Evolutionary conservation across 805 yeast genomes (phyloP), one percentile per base, ranked within the genome.

Genomic region (Saccharomycopsis oosterbeekiorum): DNA sequence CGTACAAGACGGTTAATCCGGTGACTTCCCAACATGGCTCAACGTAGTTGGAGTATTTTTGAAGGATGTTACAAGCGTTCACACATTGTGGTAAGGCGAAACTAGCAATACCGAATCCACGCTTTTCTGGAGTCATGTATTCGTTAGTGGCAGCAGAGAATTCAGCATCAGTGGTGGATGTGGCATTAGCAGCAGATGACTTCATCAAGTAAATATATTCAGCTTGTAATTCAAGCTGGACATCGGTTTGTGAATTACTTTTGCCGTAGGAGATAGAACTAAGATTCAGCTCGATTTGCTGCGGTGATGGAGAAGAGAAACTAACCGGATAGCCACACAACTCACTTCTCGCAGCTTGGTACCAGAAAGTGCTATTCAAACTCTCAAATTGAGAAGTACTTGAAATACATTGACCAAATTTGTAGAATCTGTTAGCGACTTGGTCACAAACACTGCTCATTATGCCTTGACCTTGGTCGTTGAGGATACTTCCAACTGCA

Each of bases 361-460:
- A 60, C 62, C 62, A 60, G 56, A 60, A 60, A n/a, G 59, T 56
- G 12, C 29, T 24, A 42, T 60, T 57, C 34, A 60, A 57, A 4
- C 17, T 12, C n/a, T 60, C 26, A 39, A 56, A 60, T 26, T 47
- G 50, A 2, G 47, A 15, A 26, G 62, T 60, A 10, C 53, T 15
- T 56, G 62, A 47, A 50, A 60, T 60, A 57, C 62, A 60, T 42
- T 60, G 55, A 26, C 62, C 62, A 36, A 60, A 53, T 21, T 60
- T 60, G 39, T 34, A 29, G 54, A 60, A 60, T 41, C 60, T 37
- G 36, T 57, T 17, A 26, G 53, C 42, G 56, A 53, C 59, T 15
- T 57, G 41, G 55, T 57, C 57, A 57, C 62, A 60, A 3, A 60
- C 17, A 6, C 41, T 39, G 14, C 47, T 56, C 39, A 59, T 56